phyloP scores from a whole-genome alignment of 2,329 filamentous ascomycete species.

The Alternaria gaisen region DNA sequence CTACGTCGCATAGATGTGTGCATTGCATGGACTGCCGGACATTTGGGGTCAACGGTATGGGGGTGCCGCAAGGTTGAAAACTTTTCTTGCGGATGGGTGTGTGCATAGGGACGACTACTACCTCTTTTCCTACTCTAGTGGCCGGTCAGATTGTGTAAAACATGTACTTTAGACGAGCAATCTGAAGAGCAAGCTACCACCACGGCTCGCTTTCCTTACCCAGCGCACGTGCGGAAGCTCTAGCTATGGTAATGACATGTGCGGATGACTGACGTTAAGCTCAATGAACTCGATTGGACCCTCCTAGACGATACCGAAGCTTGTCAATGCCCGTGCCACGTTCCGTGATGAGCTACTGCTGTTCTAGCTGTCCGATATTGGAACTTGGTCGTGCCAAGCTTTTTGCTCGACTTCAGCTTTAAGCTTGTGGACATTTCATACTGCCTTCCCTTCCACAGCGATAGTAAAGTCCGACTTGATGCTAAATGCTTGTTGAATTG shows the following conservation, averaged over 20 bases:
- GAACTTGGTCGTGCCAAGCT: conserved; percentile 45
- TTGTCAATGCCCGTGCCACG: conserved; percentile 23
- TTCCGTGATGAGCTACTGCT: conserved; percentile 32
- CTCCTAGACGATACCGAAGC: conserved; percentile 27
- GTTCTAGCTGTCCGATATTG: conserved; percentile 29
- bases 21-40: conserved; percentile 45
- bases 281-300: conserved; percentile 43
- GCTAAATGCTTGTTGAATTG: background rate
- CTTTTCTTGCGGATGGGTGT: conserved; percentile 49
- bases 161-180: conserved; percentile 55
- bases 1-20: conserved; percentile 54
- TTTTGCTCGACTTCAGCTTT: conserved; percentile 39
- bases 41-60: conserved; percentile 46
- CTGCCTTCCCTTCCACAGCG: background rate
- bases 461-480: conserved; percentile 16
- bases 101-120: conserved; percentile 52
- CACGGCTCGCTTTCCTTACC: conserved; percentile 41
- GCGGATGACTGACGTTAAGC: conserved; percentile 29
- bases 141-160: conserved; percentile 56
- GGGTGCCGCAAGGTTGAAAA: conserved; percentile 47
- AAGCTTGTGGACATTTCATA: conserved; percentile 2
- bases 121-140: conserved; percentile 50
- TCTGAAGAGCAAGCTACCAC: conserved; percentile 54
- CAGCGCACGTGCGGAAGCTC: conserved; percentile 34
- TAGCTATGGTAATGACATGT: conserved; percentile 37